These are phyloP conservation scores for Ceratocystiopsis sp. DNA, from an alignment of 2,329 filamentous ascomycete genomes.

Conservation along the genomic window DNA sequence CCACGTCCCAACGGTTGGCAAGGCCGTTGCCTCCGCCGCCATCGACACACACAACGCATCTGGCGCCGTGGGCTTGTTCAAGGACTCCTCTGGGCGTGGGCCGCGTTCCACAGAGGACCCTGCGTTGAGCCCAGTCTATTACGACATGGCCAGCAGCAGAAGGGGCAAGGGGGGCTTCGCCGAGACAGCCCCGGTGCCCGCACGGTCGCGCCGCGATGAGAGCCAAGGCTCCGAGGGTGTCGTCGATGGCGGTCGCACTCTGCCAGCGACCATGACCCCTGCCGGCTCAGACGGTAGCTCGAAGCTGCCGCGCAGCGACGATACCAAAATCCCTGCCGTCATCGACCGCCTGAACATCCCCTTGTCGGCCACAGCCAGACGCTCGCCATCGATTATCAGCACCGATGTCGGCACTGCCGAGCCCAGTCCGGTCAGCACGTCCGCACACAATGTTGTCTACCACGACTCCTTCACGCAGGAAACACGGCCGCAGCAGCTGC, in stretches of 20 bases:
- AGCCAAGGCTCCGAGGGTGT: too few relatives aligned
- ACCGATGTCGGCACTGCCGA: conserved; percentile 38
- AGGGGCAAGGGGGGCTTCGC: conserved; percentile 5
- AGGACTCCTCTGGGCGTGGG: conserved; percentile 23
- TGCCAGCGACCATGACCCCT: too few relatives aligned
- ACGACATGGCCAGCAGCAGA: too few relatives aligned
- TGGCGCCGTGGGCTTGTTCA: conserved; percentile 30
- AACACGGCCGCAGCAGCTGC: conserved; percentile 25
- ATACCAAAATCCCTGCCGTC: conserved; percentile 29
- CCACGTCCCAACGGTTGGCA: conserved; percentile 24
- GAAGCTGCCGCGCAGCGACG: conserved; percentile 12
- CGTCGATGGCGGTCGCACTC: too few relatives aligned
- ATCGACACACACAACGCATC: conserved; percentile 30
- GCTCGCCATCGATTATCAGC: conserved; percentile 33
- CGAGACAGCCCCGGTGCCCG: conserved; percentile 13
- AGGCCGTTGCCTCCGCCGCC: conserved; percentile 23
- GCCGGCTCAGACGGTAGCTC: neutral
- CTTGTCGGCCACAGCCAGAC: conserved; percentile 21
- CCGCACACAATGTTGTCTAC: conserved; percentile 39
- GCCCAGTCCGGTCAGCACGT: conserved; percentile 38
- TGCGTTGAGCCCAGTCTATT: too few relatives aligned
- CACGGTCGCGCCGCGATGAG: neutral
- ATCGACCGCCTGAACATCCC: conserved; percentile 38
- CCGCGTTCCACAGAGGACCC: too few relatives aligned
- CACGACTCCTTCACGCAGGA: conserved; percentile 38